These are phyloP conservation scores for Debaryomyces psychrophilus DNA, from an alignment of 1,139 yeast species.

Conservation along the genomic window DNA sequence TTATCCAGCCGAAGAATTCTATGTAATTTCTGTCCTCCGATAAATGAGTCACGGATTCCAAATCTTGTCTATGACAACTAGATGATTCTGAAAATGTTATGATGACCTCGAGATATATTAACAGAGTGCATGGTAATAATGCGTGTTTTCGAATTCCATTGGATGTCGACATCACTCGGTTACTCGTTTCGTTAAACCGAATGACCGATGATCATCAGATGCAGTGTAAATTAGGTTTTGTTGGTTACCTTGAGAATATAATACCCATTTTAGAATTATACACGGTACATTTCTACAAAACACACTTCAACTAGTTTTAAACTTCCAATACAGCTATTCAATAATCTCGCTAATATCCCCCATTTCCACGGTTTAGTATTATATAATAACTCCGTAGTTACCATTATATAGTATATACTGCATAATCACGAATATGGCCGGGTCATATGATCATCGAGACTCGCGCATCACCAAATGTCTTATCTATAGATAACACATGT, in stretches of 20 bases:
- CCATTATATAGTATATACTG: background rate
- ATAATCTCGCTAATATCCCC: background rate
- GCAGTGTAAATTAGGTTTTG: background rate
- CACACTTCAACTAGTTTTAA: background rate
- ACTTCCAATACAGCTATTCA: background rate
- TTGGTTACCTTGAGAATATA: background rate
- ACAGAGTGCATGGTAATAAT: too few relatives aligned
- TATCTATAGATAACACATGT: slow-evolving; percentile 9
- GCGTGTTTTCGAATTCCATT: too few relatives aligned
- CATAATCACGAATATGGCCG: background rate
- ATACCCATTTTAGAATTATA: background rate
- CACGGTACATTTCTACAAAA: background rate
- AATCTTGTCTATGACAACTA: too few relatives aligned
- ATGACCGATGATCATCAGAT: background rate
- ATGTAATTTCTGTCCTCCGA: too few relatives aligned
- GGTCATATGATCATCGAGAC: background rate
- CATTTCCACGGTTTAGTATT: background rate
- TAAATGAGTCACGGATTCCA: too few relatives aligned
- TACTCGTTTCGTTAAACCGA: background rate
- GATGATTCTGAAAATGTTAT: too few relatives aligned
- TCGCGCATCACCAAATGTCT: slow-evolving; percentile 8
- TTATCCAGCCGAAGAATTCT: too few relatives aligned
- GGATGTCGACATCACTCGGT: too few relatives aligned
- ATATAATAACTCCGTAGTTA: background rate
- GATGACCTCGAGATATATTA: too few relatives aligned